These are phyloP conservation scores for Diplosphaera chodatii DNA, from an alignment of 139 green algal species.

Conservation along the genomic window DNA sequence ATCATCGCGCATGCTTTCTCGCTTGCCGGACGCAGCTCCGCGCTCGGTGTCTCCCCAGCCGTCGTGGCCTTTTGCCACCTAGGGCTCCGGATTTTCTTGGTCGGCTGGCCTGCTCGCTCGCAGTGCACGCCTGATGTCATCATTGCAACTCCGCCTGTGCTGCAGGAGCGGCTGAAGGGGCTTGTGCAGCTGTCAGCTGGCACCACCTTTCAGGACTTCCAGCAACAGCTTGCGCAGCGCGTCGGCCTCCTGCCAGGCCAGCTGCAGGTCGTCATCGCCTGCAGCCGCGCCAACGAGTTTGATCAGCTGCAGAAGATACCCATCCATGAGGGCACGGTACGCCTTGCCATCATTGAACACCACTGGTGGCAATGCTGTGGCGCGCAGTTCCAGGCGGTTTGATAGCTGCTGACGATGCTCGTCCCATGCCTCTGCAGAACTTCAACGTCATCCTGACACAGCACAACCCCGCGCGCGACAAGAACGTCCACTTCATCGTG, in stretches of 20 bases:
- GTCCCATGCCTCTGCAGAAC: too few species aligned
- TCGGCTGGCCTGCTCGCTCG: not conserved
- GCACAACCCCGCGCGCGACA: constrained; percentile 2
- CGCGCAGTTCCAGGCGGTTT: too few species aligned
- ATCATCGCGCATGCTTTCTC: too few species aligned
- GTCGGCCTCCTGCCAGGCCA: not conserved
- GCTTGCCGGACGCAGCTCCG: too few species aligned
- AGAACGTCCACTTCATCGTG: not conserved
- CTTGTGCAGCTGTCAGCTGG: not conserved
- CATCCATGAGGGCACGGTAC: constrained; percentile 2
- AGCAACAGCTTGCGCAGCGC: not conserved
- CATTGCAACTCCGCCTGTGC: too few species aligned
- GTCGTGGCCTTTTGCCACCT: too few species aligned
- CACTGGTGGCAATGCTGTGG: too few species aligned
- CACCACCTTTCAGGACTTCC: not conserved
- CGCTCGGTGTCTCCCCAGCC: too few species aligned
- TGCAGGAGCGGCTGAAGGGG: not conserved
- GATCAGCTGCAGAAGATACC: constrained; percentile 2
- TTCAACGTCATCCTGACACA: constrained; percentile 1
- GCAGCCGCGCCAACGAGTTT: not conserved
- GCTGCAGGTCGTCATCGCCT: constrained; percentile 4
- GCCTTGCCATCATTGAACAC: too few species aligned
- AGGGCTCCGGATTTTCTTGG: too few species aligned
- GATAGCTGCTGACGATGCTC: too few species aligned
- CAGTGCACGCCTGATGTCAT: too few species aligned